Conservation (phyloP, 768 basidiomycete genomes). For the Tulasnella sp. region DNA sequence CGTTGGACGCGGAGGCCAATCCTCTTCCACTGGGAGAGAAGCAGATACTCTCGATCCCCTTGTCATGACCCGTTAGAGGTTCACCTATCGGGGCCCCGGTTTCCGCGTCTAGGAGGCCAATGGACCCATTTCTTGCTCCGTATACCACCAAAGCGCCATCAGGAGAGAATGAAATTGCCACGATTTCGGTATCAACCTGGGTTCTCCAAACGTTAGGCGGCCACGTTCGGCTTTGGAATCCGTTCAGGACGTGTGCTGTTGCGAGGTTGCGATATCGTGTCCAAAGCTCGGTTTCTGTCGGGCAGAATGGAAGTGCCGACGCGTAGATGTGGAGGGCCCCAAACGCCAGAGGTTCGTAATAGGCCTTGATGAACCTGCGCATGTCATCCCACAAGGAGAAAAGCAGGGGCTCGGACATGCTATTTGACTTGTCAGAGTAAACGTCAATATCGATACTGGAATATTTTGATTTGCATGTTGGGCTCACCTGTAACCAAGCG, state of each 20-base stretch:
- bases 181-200: not conserved
- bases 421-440: not conserved
- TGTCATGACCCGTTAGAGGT: slow-evolving; percentile 1
- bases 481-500: not conserved
- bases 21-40: slow-evolving; percentile 2
- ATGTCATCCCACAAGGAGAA: not conserved
- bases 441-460: no score
- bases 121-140: not conserved
- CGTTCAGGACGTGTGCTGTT: not conserved
- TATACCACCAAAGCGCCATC: not conserved
- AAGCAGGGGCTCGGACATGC: not conserved
- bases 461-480: not conserved
- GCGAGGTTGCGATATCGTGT: not conserved
- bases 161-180: not conserved
- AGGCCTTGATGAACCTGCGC: not conserved
- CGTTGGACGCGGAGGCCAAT: not conserved
- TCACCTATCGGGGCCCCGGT: not conserved
- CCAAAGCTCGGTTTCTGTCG: not conserved
- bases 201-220: not conserved
- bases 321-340: not conserved
- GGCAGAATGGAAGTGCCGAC: not conserved
- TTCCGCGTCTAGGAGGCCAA: slow-evolving; percentile 10
- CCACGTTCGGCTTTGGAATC: not conserved
- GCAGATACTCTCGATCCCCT: not conserved
- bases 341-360: not conserved